phyloP scores from a whole-genome alignment of 2,329 filamentous ascomycete genomes.

The Coniosporium tulheliwenetii region DNA sequence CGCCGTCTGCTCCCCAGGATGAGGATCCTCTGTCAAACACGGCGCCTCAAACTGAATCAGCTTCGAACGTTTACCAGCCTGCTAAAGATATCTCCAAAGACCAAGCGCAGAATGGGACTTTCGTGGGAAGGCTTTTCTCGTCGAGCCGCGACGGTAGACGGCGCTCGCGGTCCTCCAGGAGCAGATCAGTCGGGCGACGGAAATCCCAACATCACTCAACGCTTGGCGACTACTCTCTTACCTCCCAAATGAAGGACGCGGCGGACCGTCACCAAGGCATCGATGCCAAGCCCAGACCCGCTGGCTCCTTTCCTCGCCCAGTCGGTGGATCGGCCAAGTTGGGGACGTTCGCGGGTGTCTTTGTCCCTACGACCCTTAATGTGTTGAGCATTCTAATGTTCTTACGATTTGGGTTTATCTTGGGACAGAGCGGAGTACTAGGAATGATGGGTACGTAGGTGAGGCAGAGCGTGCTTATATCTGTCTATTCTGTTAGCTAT shows the following conservation, averaged over 20 bases:
- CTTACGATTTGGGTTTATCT: slow-evolving; percentile 69
- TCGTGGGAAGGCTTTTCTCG: too few relatives aligned
- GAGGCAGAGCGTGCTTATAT: background rate
- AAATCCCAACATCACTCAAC: slow-evolving; percentile 8
- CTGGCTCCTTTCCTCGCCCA: slow-evolving; percentile 21
- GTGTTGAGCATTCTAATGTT: slow-evolving; percentile 89
- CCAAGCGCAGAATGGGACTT: too few relatives aligned
- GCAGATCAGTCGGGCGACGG: slow-evolving; percentile 2
- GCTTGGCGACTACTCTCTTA: slow-evolving; percentile 7
- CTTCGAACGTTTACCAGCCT: too few relatives aligned
- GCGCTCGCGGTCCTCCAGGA: background rate
- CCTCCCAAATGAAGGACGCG: slow-evolving; percentile 10
- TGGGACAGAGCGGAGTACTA: slow-evolving; percentile 64
- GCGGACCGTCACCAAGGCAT: slow-evolving; percentile 12
- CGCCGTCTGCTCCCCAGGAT: background rate
- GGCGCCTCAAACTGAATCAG: too few relatives aligned
- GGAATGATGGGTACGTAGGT: slow-evolving; percentile 55
- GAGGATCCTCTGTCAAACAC: background rate
- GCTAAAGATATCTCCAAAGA: too few relatives aligned
- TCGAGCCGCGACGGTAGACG: background rate
- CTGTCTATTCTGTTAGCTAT: background rate
- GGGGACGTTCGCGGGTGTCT: slow-evolving; percentile 51
- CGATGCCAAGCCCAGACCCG: slow-evolving; percentile 14
- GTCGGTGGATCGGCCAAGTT: slow-evolving; percentile 43
- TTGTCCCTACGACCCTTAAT: slow-evolving; percentile 78